Conservation (phyloP, 129 eudicot genomes). For the Escallonia herrerae region DNA sequence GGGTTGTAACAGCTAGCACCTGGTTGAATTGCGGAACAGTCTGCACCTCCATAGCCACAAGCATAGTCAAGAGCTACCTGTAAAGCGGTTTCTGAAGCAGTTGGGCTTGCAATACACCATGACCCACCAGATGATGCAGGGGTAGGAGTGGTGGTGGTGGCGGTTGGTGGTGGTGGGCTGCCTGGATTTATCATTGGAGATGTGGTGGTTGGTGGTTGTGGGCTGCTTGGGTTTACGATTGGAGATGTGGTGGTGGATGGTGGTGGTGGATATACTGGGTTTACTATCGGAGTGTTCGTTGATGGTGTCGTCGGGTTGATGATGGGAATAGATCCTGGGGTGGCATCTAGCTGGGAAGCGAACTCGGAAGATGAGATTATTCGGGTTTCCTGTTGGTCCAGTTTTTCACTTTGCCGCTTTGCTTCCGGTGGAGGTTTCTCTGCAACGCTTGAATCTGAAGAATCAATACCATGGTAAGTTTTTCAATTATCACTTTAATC, state of each 20-base stretch:
- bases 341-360: conserved; percentile 38
- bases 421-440: conserved; percentile 32
- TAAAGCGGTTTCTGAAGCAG: conserved; percentile 75
- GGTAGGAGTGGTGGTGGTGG: conserved; percentile 25
- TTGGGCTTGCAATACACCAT: conserved; percentile 82
- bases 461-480: conserved; percentile 12
- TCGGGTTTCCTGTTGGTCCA: conserved; percentile 26
- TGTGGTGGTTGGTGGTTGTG: conserved; percentile 31
- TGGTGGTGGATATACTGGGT: conserved; percentile 44
- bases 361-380: conserved; percentile 19
- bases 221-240: conserved; percentile 22
- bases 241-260: conserved; percentile 26
- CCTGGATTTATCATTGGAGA: conserved; percentile 26
- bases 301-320: conserved; percentile 71
- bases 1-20: conserved; percentile 75
- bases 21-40: conserved; percentile 77
- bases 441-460: conserved; percentile 53
- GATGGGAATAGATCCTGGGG: conserved; percentile 41
- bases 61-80: conserved; percentile 95
- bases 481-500: conserved; percentile 9
- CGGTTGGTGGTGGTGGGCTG: conserved; percentile 17
- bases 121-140: conserved; percentile 49
- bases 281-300: conserved; percentile 46
- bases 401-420: conserved; percentile 23
- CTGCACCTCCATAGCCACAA: conserved; percentile 98